Evolutionary conservation across 805 yeast species (phyloP).

Genomic region (Metschnikowia cubensis): DNA sequence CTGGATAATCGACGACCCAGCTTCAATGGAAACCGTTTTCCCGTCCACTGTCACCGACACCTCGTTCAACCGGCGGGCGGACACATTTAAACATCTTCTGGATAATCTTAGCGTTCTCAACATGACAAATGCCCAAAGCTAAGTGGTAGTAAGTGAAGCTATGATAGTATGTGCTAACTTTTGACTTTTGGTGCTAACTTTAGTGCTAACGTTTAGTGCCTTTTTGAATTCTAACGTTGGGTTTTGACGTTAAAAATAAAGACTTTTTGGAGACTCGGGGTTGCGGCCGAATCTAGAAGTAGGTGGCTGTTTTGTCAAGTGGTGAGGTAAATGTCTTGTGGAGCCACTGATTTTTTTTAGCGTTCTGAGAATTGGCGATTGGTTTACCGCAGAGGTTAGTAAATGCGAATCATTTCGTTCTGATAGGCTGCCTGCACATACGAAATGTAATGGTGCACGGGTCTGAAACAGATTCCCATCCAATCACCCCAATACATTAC

Average conservation of each 20-base stretch:
- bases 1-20: slow-evolving; percentile 84
- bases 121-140: slow-evolving; percentile 3
- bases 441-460: not conserved
- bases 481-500: too few relatives aligned
- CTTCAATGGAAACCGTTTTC: slow-evolving; percentile 69
- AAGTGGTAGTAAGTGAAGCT: not conserved
- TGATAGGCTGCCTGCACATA: slow-evolving; percentile 20
- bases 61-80: slow-evolving; percentile 43
- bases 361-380: slow-evolving; percentile 2
- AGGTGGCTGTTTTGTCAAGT: not conserved
- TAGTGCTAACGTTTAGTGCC: too few relatives aligned
- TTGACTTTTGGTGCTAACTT: too few relatives aligned
- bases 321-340: not conserved
- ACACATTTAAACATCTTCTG: slow-evolving; percentile 25
- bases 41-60: slow-evolving; percentile 65
- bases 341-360: not conserved
- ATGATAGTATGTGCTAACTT: too few relatives aligned
- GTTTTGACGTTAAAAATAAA: too few relatives aligned
- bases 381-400: slow-evolving; percentile 10
- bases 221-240: too few relatives aligned
- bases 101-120: slow-evolving; percentile 16
- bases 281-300: not conserved
- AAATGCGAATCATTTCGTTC: slow-evolving; percentile 18
- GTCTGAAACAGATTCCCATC: not conserved
- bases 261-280: too few relatives aligned